Conservation (phyloP, 2,329 filamentous ascomycete genomes). For the Didymella pinodella region DNA sequence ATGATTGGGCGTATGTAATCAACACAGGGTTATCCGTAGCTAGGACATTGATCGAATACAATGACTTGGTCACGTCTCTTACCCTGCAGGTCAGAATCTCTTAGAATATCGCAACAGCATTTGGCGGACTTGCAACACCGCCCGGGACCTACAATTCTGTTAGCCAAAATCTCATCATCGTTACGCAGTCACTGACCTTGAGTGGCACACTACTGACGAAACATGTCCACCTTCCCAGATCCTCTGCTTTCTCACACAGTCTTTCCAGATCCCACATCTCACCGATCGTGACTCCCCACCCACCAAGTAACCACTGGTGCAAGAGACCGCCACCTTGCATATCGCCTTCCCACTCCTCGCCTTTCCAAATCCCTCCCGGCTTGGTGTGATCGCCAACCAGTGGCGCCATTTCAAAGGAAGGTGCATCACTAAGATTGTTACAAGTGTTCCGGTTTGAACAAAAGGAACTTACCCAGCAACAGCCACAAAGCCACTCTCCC, state of each 20-base stretch:
- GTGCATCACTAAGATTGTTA: conserved; percentile 37
- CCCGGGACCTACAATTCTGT: conserved; percentile 57
- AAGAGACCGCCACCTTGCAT: conserved; percentile 48
- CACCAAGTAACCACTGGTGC: conserved; percentile 46
- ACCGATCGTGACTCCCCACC: conserved; percentile 51
- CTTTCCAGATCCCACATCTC: conserved; percentile 58
- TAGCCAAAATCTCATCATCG: conserved; percentile 5
- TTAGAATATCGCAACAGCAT: conserved; percentile 50
- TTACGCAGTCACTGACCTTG: conserved; percentile 51
- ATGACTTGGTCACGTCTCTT: no score
- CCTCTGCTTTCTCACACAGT: conserved; percentile 62
- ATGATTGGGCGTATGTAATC: no score
- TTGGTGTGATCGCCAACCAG: conserved; percentile 45
- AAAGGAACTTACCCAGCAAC: conserved; percentile 49
- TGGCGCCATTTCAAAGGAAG: conserved; percentile 56
- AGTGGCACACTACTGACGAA: conserved; percentile 68
- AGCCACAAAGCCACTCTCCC: conserved; percentile 57
- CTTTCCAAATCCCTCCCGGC: conserved; percentile 46
- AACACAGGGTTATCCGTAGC: no score
- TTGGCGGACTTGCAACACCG: conserved; percentile 49
- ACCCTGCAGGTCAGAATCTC: no score
- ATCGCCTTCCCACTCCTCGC: conserved; percentile 45
- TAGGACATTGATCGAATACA: no score
- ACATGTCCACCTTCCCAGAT: conserved; percentile 63
- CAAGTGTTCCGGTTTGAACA: conserved; percentile 27